A percentile compares a stretch with the other conserved stretches of the same genome.
Evolutionary conservation across 805 yeast genomes (phyloP).

Genomic region (Starmerella stellata): DNA sequence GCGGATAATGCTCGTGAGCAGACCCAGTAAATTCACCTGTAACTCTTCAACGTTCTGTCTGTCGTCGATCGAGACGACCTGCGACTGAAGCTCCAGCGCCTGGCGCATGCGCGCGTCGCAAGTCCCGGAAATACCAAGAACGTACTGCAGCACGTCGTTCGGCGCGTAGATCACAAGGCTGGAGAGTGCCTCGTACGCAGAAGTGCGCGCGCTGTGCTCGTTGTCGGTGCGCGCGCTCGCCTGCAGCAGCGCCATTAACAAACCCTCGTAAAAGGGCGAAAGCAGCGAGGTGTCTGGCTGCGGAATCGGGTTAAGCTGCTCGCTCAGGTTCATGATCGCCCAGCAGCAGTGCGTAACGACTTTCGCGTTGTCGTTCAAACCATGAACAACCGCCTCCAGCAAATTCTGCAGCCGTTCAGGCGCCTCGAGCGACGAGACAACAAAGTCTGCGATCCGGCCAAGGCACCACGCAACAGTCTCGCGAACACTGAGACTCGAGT

Average conservation of each 20-base stretch:
- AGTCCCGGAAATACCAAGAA: constrained; percentile 58
- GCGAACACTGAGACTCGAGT: constrained; percentile 64
- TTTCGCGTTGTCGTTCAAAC: constrained; percentile 81
- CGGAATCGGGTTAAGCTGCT: constrained; percentile 42
- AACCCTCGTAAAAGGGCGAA: constrained; percentile 51
- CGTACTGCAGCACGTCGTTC: constrained; percentile 45
- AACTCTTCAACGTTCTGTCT: constrained; percentile 67
- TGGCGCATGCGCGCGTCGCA: constrained; percentile 53
- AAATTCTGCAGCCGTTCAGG: constrained; percentile 50
- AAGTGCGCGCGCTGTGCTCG: constrained; percentile 74
- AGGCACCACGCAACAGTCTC: constrained; percentile 98
- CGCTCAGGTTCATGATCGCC: constrained; percentile 83
- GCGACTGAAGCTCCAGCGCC: constrained; percentile 42
- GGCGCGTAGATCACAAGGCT: constrained; percentile 63
- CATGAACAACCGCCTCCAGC: constrained; percentile 52
- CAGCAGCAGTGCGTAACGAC: constrained; percentile 96
- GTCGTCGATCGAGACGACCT: constrained; percentile 49
- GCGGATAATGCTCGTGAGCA: constrained; percentile 68
- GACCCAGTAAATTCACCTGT: constrained; percentile 58
- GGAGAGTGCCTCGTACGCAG: constrained; percentile 90
- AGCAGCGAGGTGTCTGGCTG: constrained; percentile 37
- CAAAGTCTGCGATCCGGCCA: constrained; percentile 75
- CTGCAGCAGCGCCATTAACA: constrained; percentile 53
- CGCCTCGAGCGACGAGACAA: constrained; percentile 54
- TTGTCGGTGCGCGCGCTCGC: constrained; percentile 61